Base-by-base conservation (phyloP, 163 green algal genomes). In the Trebouxia gelatinosa region DNA sequence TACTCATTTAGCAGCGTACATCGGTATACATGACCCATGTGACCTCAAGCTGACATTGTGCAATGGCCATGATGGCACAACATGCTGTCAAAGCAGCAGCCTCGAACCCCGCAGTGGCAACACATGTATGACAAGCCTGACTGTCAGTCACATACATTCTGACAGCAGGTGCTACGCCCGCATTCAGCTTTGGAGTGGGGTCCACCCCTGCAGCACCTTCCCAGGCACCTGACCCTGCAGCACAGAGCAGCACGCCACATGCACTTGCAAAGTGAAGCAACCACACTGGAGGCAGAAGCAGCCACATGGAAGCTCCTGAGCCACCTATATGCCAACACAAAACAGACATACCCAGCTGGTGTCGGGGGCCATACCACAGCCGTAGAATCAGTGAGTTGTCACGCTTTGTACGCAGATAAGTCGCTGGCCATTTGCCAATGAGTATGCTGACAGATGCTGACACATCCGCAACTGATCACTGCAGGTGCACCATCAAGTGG, bases 281-380 rank as follows among this genome's bases (percentile, higher is more conserved):
- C 77, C 17, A 89, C 90, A 80, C 81, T 95, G 71, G 85, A 93
- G 71, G 80, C 77, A 13, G 89, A 96, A 84, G 89, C 89, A 1
- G 83, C 85, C 26, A 95, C 90, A 28, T 96, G 92, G 92, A 83
- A 87, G 61, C 87, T 96, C 50, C 77, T 96, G 6, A 87, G 84
- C 83, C 87, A 88, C 77, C 80, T 95, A 48, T 85, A 93, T 74
- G 92, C 83, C 67, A 80, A 85, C 3, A 58, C 74, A 3, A 62
- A 74, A 11, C 34, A 51, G 66, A 65, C 75, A 34, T 89, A 86
- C 59, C 86, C 86, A 29, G 86, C 31, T 31, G 82, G 85, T 54
- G 77, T 17, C 17, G 82, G 83, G 65, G 65, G 79, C 31, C 65
- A 70, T 76, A 72, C 74, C 28, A 78, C 78, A 26, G 58, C 80